Conservation (phyloP, 2,329 filamentous ascomycete species). For the Fusarium goolgardi region DNA sequence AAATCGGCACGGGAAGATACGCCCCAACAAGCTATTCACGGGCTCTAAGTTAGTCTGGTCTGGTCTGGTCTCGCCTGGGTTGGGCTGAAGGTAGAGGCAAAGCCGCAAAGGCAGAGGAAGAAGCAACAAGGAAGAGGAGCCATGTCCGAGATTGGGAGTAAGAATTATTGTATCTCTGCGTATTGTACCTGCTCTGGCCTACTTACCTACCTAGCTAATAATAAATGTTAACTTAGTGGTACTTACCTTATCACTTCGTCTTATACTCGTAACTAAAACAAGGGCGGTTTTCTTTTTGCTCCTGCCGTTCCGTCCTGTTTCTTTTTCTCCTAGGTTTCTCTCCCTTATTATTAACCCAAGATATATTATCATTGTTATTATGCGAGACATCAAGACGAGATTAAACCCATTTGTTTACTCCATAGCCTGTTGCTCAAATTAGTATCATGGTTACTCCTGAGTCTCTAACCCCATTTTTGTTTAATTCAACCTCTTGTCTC, state of each 20-base stretch:
- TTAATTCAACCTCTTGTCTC: constrained; percentile 31
- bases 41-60: constrained; percentile 15
- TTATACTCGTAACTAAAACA: not conserved
- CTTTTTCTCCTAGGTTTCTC: not conserved
- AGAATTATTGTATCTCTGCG: not conserved
- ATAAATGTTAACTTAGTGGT: not conserved
- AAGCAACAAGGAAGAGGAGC: constrained; percentile 8
- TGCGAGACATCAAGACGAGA: constrained; percentile 31
- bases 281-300: not conserved
- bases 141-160: not conserved
- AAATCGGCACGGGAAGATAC: constrained; percentile 35
- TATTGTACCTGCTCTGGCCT: not conserved
- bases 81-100: not conserved
- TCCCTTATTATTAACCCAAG: not conserved
- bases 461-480: constrained; percentile 13
- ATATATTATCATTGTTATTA: constrained; percentile 10
- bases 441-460: constrained; percentile 34
- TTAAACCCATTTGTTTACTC: constrained; percentile 23
- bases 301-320: constrained; percentile 12
- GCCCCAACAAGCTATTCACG: constrained; percentile 32
- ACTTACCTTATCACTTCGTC: not conserved
- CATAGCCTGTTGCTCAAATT: constrained; percentile 28
- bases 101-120: not conserved
- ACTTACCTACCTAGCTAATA: not conserved
- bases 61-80: not conserved